Evolutionary conservation across 1,284 basidiomycete genomes (phyloP), one percentile per base, ranked within the genome.

Genomic region (Vanrija humicola): DNA sequence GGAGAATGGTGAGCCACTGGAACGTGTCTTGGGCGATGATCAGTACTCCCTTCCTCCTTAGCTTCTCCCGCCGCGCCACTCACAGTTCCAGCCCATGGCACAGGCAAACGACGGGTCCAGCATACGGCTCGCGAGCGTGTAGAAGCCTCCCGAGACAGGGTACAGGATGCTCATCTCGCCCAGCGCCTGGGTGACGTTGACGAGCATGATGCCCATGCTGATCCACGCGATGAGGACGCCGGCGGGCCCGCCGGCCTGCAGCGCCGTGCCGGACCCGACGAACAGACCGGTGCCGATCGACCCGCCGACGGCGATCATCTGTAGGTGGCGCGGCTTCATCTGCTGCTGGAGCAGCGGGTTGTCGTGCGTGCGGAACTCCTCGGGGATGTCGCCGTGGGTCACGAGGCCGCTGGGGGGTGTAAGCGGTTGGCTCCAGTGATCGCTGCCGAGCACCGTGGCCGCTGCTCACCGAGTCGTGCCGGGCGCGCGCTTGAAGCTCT

Each of bases 131-230:
- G 72, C 70, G 15, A 78, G 69, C 14, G 73, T 77, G 62, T 77
- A 78, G 74, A 79, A 80, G 62, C 74, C 76, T 55, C 78, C 77
- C 53, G 77, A 72, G 54, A 79, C 77, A 8, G 78, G 78, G 64
- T 70, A 79, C 43, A 77, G 45, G 50, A 77, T 78, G 26, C 76
- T 69, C 72, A 79, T 75, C 63, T 79, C 78, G 56, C 77, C 78
- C 18, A 78, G 68, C 23, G 75, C 75, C 58, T 77, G 76, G 21
- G 71, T 73, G 38, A 59, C 59, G 39, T 57, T 61, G 28, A 61
- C 49, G 8, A 61, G 43, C 59, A 61, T 61, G 25, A 56, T 26
- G 48, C 66, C 67, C 61, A 70, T 69, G 56, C 72, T 65, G 38
- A 72, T 61, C 74, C 73, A 76, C 3, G 70, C 73, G 28, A 76